Conservation (phyloP, 2,329 filamentous ascomycete species). For the Apiospora koreana region DNA sequence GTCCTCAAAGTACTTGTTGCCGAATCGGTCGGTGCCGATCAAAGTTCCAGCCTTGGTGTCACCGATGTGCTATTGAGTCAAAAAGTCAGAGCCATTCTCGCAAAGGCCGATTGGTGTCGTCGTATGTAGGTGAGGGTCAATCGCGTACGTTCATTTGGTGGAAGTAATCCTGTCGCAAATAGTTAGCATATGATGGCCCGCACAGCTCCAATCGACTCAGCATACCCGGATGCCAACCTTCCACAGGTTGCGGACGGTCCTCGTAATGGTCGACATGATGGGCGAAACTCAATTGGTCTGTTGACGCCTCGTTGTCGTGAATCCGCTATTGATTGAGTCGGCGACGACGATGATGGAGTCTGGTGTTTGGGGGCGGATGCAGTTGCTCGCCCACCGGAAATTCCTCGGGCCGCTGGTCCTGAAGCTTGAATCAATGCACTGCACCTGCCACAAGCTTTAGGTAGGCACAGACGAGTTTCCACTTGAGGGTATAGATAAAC, state of each 20-base stretch:
- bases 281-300: slow-evolving; percentile 37
- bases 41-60: slow-evolving; percentile 94
- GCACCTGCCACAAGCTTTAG: not conserved
- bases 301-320: slow-evolving; percentile 18
- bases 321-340: not conserved
- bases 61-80: slow-evolving; percentile 56
- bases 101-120: slow-evolving; percentile 21
- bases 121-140: slow-evolving; percentile 22
- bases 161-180: slow-evolving; percentile 71
- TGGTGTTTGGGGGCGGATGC: slow-evolving; percentile 21
- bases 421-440: not conserved
- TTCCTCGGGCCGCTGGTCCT: slow-evolving; percentile 5
- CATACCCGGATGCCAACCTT: slow-evolving; percentile 84
- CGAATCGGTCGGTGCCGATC: slow-evolving; percentile 83
- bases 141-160: slow-evolving; percentile 87
- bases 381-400: slow-evolving; percentile 9
- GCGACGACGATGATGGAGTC: slow-evolving; percentile 28
- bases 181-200: slow-evolving; percentile 36
- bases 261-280: slow-evolving; percentile 85
- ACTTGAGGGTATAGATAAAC: too few relatives aligned
- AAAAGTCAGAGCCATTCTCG: slow-evolving; percentile 15
- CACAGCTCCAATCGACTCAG: not conserved
- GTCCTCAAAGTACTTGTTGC: slow-evolving; percentile 99
- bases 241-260: slow-evolving; percentile 85
- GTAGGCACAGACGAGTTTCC: too few relatives aligned